Evolutionary conservation across 2,329 filamentous ascomycete species (phyloP).

Genomic region (Cyanodermella asteris): DNA sequence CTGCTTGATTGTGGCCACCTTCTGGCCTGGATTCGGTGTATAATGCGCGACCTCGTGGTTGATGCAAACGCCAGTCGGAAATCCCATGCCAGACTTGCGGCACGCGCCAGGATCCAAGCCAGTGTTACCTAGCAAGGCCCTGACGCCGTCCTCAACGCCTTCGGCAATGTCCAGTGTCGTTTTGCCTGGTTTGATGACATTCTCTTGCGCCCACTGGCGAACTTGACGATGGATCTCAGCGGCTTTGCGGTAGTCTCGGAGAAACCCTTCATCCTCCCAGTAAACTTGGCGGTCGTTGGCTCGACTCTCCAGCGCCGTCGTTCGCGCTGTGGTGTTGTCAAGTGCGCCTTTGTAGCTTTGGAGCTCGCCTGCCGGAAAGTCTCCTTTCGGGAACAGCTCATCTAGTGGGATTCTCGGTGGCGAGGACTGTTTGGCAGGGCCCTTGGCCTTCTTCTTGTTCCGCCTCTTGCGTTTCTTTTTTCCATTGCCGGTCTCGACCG

Average conservation of each 20-base stretch:
- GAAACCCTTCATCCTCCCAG: conserved; percentile 21
- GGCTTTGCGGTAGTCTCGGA: conserved; percentile 32
- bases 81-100: conserved; percentile 30
- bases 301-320: conserved; percentile 65
- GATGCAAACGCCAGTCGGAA: conserved; percentile 32
- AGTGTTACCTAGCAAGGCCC: conserved; percentile 32
- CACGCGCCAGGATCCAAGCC: conserved; percentile 30
- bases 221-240: conserved; percentile 35
- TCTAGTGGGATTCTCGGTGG: conserved; percentile 55
- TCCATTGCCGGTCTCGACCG: no score
- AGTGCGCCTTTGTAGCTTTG: conserved; percentile 39
- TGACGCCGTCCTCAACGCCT: conserved; percentile 66
- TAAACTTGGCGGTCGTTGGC: conserved; percentile 35
- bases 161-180: conserved; percentile 62
- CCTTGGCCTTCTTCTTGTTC: conserved; percentile 33
- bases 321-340: conserved; percentile 57
- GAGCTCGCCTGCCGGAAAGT: conserved; percentile 58
- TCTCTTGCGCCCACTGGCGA: conserved; percentile 31
- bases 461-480: conserved; percentile 63
- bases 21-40: conserved; percentile 35
- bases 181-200: conserved; percentile 34
- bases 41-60: conserved; percentile 34
- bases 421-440: conserved; percentile 44
- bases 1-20: conserved; percentile 48
- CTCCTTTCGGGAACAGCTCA: conserved; percentile 47